These are phyloP conservation scores for Populus euphratica DNA, from an alignment of 345 rosid species.

Conservation along the genomic window DNA sequence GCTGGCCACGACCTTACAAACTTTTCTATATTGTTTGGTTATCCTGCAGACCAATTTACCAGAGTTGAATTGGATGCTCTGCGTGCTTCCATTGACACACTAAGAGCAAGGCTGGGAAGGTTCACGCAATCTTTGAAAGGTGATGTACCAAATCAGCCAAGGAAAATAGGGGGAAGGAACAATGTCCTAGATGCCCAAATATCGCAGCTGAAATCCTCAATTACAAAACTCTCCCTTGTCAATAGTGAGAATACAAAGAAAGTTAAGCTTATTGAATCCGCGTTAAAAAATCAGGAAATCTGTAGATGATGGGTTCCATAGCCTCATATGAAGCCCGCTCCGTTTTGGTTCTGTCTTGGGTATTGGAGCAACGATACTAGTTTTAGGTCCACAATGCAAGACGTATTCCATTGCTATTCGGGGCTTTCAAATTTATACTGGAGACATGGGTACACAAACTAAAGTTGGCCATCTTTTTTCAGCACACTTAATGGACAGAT, in stretches of 20 bases:
- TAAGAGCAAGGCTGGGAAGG: conserved; percentile 60
- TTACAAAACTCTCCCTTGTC: conserved; percentile 62
- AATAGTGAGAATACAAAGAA: conserved; percentile 65
- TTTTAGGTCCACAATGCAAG: not conserved
- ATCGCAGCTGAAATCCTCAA: conserved; percentile 59
- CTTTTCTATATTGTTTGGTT: conserved; percentile 9
- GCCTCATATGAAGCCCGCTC: not conserved
- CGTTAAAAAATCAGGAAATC: conserved; percentile 47
- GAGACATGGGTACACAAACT: not conserved
- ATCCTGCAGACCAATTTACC: conserved; percentile 51
- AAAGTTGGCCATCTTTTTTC: not conserved
- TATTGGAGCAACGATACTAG: not conserved
- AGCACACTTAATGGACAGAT: not conserved
- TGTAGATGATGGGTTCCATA: conserved; percentile 4
- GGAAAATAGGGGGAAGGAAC: conserved; percentile 38
- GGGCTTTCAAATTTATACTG: not conserved
- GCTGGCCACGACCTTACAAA: not conserved
- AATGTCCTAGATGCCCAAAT: conserved; percentile 49
- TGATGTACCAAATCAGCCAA: conserved; percentile 29
- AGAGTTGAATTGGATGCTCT: conserved; percentile 72
- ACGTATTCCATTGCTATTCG: not conserved
- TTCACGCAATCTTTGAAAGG: conserved; percentile 40
- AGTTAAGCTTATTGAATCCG: conserved; percentile 67
- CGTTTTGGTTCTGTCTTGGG: not conserved
- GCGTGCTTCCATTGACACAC: conserved; percentile 63